These are phyloP conservation scores for Hericium coralloides DNA, from an alignment of 768 basidiomycete genomes.

Conservation along the genomic window DNA sequence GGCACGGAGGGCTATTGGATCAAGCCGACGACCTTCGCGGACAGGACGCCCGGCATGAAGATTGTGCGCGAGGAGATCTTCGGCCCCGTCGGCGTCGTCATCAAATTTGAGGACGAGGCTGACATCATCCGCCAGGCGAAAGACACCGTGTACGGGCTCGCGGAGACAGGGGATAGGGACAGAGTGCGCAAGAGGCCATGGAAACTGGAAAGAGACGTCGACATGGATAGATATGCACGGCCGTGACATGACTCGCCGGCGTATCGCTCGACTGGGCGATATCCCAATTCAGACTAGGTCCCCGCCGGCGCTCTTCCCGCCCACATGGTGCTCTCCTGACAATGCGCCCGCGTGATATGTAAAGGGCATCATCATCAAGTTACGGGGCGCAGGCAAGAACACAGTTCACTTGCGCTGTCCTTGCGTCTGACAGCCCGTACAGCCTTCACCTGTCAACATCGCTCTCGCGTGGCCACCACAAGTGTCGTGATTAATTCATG, in stretches of 20 bases:
- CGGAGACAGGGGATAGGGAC: neutral
- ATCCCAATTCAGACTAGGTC: neutral
- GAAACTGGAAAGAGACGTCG: neutral
- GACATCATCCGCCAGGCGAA: too few relatives aligned
- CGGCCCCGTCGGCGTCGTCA: too few relatives aligned
- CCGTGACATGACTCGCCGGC: constrained; percentile 4
- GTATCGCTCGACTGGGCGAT: neutral
- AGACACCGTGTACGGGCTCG: constrained; percentile 6
- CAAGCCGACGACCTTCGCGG: constrained; percentile 51
- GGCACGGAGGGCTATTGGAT: constrained; percentile 55
- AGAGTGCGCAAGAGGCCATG: constrained; percentile 1
- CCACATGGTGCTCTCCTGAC: too few relatives aligned
- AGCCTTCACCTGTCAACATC: too few relatives aligned
- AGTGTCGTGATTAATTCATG: too few relatives aligned
- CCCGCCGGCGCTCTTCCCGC: neutral
- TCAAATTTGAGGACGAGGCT: too few relatives aligned
- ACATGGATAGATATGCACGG: constrained; percentile 4
- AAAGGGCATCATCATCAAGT: too few relatives aligned
- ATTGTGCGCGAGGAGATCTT: constrained; percentile 49
- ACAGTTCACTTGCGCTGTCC: too few relatives aligned
- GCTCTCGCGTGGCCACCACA: too few relatives aligned
- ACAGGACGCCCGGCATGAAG: constrained; percentile 45
- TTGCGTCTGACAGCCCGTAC: too few relatives aligned
- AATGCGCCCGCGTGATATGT: too few relatives aligned
- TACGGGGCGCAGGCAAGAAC: too few relatives aligned